Percentiles rank a stretch among this genome's conserved stretches.
These are phyloP conservation scores for Penicillium sp. DNA, from an alignment of 2,329 filamentous ascomycete species.

Conservation along the genomic window DNA sequence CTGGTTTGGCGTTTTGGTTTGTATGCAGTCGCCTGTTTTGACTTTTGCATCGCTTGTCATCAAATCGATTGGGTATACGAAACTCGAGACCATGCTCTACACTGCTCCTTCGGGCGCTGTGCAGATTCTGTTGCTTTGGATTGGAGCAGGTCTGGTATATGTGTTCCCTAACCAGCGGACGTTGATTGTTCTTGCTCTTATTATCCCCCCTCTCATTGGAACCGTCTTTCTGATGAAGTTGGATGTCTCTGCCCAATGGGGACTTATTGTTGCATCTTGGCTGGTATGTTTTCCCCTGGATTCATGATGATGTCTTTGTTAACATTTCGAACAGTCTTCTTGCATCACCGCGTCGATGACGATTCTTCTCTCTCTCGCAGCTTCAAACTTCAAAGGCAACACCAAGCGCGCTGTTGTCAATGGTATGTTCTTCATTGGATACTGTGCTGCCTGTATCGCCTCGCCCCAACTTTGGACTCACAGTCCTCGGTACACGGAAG, in stretches of 20 bases:
- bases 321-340: constrained; percentile 33
- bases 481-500: constrained; percentile 48
- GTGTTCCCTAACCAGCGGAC: constrained; percentile 46
- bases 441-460: constrained; percentile 51
- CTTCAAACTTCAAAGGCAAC: constrained; percentile 56
- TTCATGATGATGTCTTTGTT: not conserved
- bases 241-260: constrained; percentile 46
- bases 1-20: constrained; percentile 50
- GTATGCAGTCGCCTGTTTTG: constrained; percentile 50
- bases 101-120: constrained; percentile 53
- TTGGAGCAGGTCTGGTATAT: constrained; percentile 43
- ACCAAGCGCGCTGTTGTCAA: constrained; percentile 53
- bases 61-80: constrained; percentile 48
- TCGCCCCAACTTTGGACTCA: constrained; percentile 52
- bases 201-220: constrained; percentile 49
- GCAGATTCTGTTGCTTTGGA: constrained; percentile 51
- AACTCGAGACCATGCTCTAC: constrained; percentile 51
- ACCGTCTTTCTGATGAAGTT: constrained; percentile 49
- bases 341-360: constrained; percentile 48
- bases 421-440: constrained; percentile 54
- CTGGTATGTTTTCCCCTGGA: constrained; percentile 33
- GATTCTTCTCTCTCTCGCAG: constrained; percentile 47
- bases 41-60: constrained; percentile 56
- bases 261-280: constrained; percentile 53
- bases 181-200: constrained; percentile 43